phyloP scores from a whole-genome alignment of 2,329 filamentous ascomycete species.

The Pseudogymnoascus sp. region DNA sequence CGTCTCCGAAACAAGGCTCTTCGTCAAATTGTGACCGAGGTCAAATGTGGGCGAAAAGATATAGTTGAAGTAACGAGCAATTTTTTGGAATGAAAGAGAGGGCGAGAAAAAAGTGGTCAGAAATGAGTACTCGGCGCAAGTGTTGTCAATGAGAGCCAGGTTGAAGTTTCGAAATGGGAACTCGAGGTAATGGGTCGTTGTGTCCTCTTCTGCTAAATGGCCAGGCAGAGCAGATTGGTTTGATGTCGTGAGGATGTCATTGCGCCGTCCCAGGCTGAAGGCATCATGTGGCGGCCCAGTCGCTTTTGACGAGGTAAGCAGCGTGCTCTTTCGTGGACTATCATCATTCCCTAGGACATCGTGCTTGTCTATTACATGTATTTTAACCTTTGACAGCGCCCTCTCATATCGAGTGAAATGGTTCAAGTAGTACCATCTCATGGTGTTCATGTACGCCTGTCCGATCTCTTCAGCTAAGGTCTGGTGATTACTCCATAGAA shows the following conservation, averaged over 20 bases:
- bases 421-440: slow-evolving; percentile 95
- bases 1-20: slow-evolving; percentile 64
- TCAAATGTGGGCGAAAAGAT: slow-evolving; percentile 86
- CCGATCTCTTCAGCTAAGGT: slow-evolving; percentile 83
- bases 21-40: slow-evolving; percentile 72
- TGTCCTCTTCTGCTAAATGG: slow-evolving; percentile 85
- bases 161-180: slow-evolving; percentile 92
- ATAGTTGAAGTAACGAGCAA: slow-evolving; percentile 75
- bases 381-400: slow-evolving; percentile 73
- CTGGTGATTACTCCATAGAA: slow-evolving; percentile 73
- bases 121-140: slow-evolving; percentile 90
- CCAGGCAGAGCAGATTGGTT: slow-evolving; percentile 74
- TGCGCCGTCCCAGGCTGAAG: slow-evolving; percentile 78
- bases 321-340: slow-evolving; percentile 52
- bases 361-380: slow-evolving; percentile 74
- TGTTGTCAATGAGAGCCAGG: slow-evolving; percentile 85
- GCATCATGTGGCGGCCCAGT: slow-evolving; percentile 66
- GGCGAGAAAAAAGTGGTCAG: slow-evolving; percentile 83
- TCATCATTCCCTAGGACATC: slow-evolving; percentile 79
- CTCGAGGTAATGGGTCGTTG: slow-evolving; percentile 78
- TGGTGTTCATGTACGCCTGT: slow-evolving; percentile 93
- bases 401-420: slow-evolving; percentile 85
- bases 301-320: slow-evolving; percentile 44
- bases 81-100: slow-evolving; percentile 62
- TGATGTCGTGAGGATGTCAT: slow-evolving; percentile 69